Conservation (phyloP, 2,329 filamentous ascomycete genomes). For the Cercospora sesami region DNA sequence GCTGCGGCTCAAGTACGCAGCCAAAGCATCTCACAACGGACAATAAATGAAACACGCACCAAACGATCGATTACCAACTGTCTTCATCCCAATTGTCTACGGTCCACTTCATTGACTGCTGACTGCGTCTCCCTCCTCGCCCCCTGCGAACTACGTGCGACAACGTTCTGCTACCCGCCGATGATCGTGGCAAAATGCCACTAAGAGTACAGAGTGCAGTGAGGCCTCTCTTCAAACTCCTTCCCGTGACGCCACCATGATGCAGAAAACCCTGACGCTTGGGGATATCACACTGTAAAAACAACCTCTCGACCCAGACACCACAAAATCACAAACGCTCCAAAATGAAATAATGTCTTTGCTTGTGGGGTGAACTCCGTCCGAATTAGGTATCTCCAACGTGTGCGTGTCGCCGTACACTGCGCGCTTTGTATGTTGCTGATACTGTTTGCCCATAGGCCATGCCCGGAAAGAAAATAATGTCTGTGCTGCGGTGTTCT, state of each 20-base stretch:
- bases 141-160: neutral
- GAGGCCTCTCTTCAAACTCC: neutral
- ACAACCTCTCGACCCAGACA: neutral
- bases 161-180: neutral
- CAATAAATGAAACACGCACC: neutral
- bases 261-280: neutral
- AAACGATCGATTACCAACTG: neutral
- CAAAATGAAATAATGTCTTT: neutral
- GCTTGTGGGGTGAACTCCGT: neutral
- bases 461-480: neutral
- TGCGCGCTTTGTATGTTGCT: neutral
- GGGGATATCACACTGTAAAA: neutral
- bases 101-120: neutral
- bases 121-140: neutral
- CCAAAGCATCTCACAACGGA: neutral
- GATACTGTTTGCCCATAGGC: neutral
- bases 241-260: neutral
- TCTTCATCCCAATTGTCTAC: neutral
- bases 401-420: neutral
- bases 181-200: neutral
- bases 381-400: neutral
- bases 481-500: neutral
- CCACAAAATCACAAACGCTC: neutral
- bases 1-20: too few species aligned
- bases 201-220: constrained; percentile 1